Percentiles rank a stretch among this genome's conserved stretches.
Conservation (phyloP, 441 rosid genomes). For the Pelargonium fulgidum region DNA sequence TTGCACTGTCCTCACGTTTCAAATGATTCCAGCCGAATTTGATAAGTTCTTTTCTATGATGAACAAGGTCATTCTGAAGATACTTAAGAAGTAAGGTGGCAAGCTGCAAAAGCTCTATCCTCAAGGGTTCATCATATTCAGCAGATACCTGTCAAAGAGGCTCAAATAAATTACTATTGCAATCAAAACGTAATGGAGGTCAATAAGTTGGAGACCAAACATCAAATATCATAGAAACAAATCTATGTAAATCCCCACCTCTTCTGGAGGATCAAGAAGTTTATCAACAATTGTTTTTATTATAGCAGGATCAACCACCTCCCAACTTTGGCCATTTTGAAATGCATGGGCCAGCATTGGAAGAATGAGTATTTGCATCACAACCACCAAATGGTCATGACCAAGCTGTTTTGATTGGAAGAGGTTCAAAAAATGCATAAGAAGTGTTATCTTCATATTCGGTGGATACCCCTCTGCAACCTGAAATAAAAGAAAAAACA, state of each 20-base stretch:
- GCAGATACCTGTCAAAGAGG: conserved; percentile 71
- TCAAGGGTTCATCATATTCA: conserved; percentile 92
- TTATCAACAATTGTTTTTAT: conserved; percentile 91
- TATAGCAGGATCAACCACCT: conserved; percentile 78
- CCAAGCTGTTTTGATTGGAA: conserved; percentile 86
- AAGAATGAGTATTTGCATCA: conserved; percentile 98
- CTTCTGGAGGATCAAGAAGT: conserved; percentile 99
- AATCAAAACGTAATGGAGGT: conserved; percentile 9
- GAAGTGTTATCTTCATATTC: conserved; percentile 66
- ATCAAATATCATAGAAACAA: conserved; percentile 6
- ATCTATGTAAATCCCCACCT: conserved; percentile 37
- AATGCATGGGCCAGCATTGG: conserved; percentile 97
- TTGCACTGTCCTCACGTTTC: conserved; percentile 99
- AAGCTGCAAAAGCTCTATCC: conserved; percentile 98
- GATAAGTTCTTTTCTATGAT: conserved; percentile 95
- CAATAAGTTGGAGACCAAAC: conserved; percentile 4
- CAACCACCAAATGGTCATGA: conserved; percentile 87
- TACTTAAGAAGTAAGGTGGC: conserved; percentile 95
- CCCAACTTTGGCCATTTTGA: conserved; percentile 86
- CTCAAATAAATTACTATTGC: conserved; percentile 17
- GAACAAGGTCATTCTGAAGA: conserved; percentile 93
- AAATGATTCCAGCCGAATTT: conserved; percentile 99
- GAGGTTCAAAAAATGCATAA: conserved; percentile 77
- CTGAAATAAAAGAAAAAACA: conserved; percentile 35
- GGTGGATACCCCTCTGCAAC: conserved; percentile 92